These are phyloP conservation scores for Arachis hypogaea DNA, from an alignment of 306 rosid genomes.

Conservation along the genomic window DNA sequence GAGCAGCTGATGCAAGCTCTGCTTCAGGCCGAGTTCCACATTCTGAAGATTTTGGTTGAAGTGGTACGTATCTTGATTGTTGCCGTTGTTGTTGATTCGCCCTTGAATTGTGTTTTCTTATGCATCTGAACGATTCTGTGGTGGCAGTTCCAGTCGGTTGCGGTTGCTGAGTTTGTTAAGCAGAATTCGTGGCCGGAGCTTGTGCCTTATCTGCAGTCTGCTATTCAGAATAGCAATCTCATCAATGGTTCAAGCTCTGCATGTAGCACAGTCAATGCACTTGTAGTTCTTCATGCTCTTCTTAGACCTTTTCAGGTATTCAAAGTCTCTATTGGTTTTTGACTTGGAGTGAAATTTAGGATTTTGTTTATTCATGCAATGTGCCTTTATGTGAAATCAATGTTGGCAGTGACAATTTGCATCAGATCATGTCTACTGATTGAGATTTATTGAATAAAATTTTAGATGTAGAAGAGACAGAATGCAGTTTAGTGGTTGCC, in stretches of 20 bases:
- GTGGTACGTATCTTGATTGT: conserved; percentile 50
- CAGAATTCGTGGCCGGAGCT: conserved; percentile 73
- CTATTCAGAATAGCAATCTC: conserved; percentile 73
- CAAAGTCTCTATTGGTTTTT: conserved; percentile 1
- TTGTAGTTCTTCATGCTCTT: conserved; percentile 71
- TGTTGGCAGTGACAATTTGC: neutral
- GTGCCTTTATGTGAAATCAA: neutral
- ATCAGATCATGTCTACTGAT: neutral
- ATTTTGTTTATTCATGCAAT: neutral
- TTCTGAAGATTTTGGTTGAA: conserved; percentile 75
- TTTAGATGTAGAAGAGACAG: neutral
- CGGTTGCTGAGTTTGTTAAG: conserved; percentile 70
- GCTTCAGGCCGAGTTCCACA: conserved; percentile 63
- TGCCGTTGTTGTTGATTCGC: neutral
- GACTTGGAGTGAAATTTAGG: neutral
- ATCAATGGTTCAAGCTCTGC: conserved; percentile 42
- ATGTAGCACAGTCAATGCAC: conserved; percentile 67
- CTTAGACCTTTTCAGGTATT: conserved; percentile 88
- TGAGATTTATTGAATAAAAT: neutral
- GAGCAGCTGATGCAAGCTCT: conserved; percentile 69
- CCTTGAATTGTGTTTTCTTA: neutral
- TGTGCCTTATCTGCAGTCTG: conserved; percentile 64
- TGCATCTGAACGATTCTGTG: neutral
- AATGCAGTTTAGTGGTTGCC: neutral
- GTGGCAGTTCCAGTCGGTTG: conserved; percentile 67